Base-by-base conservation (phyloP, 2,329 filamentous ascomycete genomes). In the Leptographium flavum region DNA sequence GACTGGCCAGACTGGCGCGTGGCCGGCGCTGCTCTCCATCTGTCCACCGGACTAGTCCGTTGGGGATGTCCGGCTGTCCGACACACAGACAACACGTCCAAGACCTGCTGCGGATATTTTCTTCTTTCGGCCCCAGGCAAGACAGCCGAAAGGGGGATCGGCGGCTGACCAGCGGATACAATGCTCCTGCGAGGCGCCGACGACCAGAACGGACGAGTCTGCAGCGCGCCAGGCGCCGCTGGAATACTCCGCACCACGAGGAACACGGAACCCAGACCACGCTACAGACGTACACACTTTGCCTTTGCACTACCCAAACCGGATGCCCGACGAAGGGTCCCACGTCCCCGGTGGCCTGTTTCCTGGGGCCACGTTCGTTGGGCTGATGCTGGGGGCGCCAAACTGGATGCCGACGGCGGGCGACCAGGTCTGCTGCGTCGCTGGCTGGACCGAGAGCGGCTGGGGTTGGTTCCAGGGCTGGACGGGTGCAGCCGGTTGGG, bases 331-430 rank as follows among this genome's bases (percentile, higher is more conserved):
- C 21, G 46, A 39, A 3, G 51, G 49, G 17, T 51, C 43, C 51
- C 51, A 53, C 4, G 49, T 53, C 8, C 47, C 42, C 4, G 39
- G 19, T 19, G 37, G 39, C 39, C 45, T 42, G 15, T 14, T 39
- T 4, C 15, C 32, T 10, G 15, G 11, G 15, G 22, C 17, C n/a
- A 6, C 21, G 13, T 9, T 3, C 19, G 2, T 25, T 21, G 3
- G 19, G 11, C 19, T 22, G 19, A 4, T 23, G 19, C 50, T 17
- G 54, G 64, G 51, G 4, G 65, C 71, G 1, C 75, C 76, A 60
- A 94, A 94, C 47, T 79, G 80, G 55, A 94, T 92, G 0, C 82
- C 83, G 69, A 85, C 80, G 2, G 81, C 79, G 0, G 87, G 85
- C 45, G 76, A 80, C 87, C 87, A 94, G 59, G 84, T 78, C 7